Conservation (phyloP, 2,329 filamentous ascomycete species). For the Hypomyces rosellus region DNA sequence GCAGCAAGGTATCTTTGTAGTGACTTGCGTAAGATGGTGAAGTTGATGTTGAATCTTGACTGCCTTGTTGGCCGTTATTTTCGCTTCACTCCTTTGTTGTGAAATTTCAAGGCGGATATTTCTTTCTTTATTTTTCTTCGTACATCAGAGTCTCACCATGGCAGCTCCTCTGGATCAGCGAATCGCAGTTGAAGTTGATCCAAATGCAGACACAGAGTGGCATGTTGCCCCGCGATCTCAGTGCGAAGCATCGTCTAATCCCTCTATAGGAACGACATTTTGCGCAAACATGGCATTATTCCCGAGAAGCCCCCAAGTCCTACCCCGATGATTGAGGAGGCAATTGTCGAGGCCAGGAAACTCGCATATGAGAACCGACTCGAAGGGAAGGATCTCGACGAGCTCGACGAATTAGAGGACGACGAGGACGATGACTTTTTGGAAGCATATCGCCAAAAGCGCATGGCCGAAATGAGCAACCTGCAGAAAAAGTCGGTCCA, state of each 20-base stretch:
- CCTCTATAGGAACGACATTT: slow-evolving; percentile 81
- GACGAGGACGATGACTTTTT: slow-evolving; percentile 92
- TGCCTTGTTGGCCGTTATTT: too few relatives aligned
- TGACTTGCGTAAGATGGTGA: too few relatives aligned
- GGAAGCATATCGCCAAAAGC: slow-evolving; percentile 79
- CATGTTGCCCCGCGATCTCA: slow-evolving; percentile 33
- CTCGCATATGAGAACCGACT: slow-evolving; percentile 87
- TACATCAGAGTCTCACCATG: slow-evolving; percentile 33
- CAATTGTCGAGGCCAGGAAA: slow-evolving; percentile 72
- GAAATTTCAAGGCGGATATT: too few relatives aligned
- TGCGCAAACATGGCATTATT: slow-evolving; percentile 92
- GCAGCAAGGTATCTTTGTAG: slow-evolving; percentile 1
- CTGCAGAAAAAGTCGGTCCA: slow-evolving; percentile 73
- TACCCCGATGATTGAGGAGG: slow-evolving; percentile 93
- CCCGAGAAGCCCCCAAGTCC: slow-evolving; percentile 97
- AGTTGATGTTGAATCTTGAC: too few relatives aligned
- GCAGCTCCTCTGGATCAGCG: slow-evolving; percentile 57
- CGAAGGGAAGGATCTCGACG: slow-evolving; percentile 90
- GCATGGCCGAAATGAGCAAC: slow-evolving; percentile 72
- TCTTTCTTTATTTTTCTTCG: too few relatives aligned
- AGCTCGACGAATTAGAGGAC: slow-evolving; percentile 89
- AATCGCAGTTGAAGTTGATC: slow-evolving; percentile 79
- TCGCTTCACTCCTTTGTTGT: too few relatives aligned
- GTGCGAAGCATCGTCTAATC: slow-evolving; percentile 18
- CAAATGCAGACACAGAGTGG: slow-evolving; percentile 98